Conservation (phyloP, 441 rosid genomes). For the Jatropha podagrica region DNA sequence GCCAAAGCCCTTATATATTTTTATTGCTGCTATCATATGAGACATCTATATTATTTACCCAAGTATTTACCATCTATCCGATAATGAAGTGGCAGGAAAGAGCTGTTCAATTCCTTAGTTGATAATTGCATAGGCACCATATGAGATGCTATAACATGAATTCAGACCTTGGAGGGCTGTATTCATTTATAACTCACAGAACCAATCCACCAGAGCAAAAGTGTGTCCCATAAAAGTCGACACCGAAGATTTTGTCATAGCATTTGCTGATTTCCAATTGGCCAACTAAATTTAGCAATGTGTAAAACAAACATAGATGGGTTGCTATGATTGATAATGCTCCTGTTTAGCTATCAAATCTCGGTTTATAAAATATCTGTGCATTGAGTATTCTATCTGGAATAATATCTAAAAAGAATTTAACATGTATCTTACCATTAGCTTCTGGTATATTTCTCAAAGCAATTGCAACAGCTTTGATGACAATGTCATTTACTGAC, state of each 20-base stretch:
- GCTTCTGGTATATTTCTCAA: constrained; percentile 85
- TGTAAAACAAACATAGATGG: background rate
- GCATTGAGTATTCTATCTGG: constrained; percentile 9
- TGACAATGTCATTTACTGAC: constrained; percentile 95
- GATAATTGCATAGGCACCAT: background rate
- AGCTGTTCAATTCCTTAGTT: background rate
- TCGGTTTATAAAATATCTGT: background rate
- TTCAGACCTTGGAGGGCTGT: background rate
- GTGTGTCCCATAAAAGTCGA: background rate
- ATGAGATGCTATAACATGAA: background rate
- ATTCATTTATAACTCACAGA: background rate
- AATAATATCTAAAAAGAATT: constrained; percentile 21
- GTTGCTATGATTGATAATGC: background rate
- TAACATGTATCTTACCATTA: constrained; percentile 64
- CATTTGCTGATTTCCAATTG: background rate
- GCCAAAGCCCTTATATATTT: background rate
- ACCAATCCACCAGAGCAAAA: background rate
- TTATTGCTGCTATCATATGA: background rate
- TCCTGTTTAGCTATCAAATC: constrained; percentile 2
- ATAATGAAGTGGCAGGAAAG: background rate
- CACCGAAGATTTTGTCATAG: background rate
- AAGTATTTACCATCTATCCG: background rate
- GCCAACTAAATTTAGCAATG: background rate
- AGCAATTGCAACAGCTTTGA: constrained; percentile 88
- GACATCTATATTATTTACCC: background rate